Conservation (phyloP, 2,329 filamentous ascomycete genomes). For the Ophiocordyceps camponoti-floridani region DNA sequence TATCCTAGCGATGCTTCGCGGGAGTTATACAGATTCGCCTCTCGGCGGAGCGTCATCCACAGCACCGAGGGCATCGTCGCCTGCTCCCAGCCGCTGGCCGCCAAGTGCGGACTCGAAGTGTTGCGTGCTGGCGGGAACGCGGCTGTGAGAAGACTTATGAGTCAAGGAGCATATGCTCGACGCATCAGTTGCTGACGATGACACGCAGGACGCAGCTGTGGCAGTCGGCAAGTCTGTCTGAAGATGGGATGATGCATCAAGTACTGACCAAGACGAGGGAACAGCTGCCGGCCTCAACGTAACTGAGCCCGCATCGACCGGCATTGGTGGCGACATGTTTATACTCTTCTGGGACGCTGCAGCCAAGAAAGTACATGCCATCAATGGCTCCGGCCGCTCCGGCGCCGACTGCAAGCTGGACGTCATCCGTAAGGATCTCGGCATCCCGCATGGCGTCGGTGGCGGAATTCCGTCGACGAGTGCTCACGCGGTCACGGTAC, state of each 20-base stretch:
- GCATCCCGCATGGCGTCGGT: constrained; percentile 35
- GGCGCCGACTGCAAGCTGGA: constrained; percentile 52
- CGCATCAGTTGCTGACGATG: too few species aligned
- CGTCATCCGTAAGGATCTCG: constrained; percentile 50
- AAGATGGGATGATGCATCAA: not conserved
- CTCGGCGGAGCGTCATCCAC: constrained; percentile 79
- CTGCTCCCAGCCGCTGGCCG: constrained; percentile 77
- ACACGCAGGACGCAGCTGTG: constrained; percentile 70
- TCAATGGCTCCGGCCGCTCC: constrained; percentile 88
- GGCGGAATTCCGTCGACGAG: constrained; percentile 55
- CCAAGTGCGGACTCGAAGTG: constrained; percentile 70
- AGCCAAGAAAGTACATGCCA: constrained; percentile 61
- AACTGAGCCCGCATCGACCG: constrained; percentile 82
- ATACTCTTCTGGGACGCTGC: constrained; percentile 80
- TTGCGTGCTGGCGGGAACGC: constrained; percentile 84
- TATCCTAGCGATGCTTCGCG: constrained; percentile 25
- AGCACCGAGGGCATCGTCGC: constrained; percentile 84
- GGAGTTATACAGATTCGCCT: constrained; percentile 44
- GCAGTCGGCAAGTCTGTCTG: constrained; percentile 46
- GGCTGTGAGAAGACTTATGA: constrained; percentile 41
- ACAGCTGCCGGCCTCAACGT: constrained; percentile 79
- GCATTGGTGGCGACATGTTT: constrained; percentile 96
- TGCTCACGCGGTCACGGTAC: constrained; percentile 69
- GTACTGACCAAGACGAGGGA: not conserved
- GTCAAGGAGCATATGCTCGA: not conserved